These are phyloP conservation scores for Stylosanthes scabra DNA, from an alignment of 331 rosid species.

Conservation along the genomic window DNA sequence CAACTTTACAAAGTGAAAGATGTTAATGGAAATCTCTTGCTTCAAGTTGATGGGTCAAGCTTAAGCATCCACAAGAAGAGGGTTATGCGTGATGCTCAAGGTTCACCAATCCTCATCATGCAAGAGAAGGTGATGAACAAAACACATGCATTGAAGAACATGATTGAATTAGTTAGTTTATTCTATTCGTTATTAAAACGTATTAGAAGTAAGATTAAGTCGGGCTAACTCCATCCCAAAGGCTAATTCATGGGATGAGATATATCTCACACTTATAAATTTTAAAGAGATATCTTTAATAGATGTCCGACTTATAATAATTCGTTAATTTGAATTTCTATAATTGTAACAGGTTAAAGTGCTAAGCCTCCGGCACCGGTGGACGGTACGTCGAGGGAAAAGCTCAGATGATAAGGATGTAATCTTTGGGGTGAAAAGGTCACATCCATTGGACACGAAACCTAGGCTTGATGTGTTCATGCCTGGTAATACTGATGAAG, in stretches of 20 bases:
- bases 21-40: slow-evolving; percentile 23
- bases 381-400: slow-evolving; percentile 42
- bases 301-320: too few relatives aligned
- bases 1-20: slow-evolving; percentile 37
- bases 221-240: too few relatives aligned
- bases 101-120: slow-evolving; percentile 38
- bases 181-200: too few relatives aligned
- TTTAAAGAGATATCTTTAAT: too few relatives aligned
- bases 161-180: too few relatives aligned
- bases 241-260: too few relatives aligned
- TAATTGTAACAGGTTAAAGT: slow-evolving; percentile 18
- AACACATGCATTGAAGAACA: too few relatives aligned
- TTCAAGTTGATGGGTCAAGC: slow-evolving; percentile 45
- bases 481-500: not conserved
- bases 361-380: slow-evolving; percentile 33
- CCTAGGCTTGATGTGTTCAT: slow-evolving; percentile 39
- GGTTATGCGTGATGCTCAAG: slow-evolving; percentile 40
- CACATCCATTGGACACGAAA: slow-evolving; percentile 39
- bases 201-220: too few relatives aligned
- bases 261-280: too few relatives aligned
- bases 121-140: slow-evolving; percentile 32
- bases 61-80: slow-evolving; percentile 37
- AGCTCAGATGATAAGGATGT: slow-evolving; percentile 38
- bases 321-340: too few relatives aligned
- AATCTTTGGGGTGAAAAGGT: slow-evolving; percentile 38